Evolutionary conservation across 2,329 filamentous ascomycete genomes (phyloP), one percentile per base, ranked within the genome.

Genomic region (Xylaria sp.): DNA sequence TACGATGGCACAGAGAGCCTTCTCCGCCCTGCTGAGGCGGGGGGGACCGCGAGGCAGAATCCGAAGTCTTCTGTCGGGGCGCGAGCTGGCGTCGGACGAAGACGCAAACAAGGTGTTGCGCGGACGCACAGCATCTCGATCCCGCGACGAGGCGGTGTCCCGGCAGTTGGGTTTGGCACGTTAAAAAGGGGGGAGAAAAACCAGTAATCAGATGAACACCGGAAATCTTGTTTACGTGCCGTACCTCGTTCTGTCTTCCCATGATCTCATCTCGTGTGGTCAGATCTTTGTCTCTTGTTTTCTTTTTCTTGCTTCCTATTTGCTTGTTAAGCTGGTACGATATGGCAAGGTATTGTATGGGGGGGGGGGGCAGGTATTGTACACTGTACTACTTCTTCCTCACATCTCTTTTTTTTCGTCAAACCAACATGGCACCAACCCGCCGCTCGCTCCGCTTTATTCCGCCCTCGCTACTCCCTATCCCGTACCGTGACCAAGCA

Each of bases 401-500:
- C 41, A 18, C 39, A 18, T 40, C 20, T 40, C 20, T 9, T n/a
- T n/a, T n/a, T n/a, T n/a, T n/a, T 39, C 39, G 40, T 9, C 38
- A 16, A 20, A 11, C 24, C 17, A 20, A 17, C 11, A 41, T 9
- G 37, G 13, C 7, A 24, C 22, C 18, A 26, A 41, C 17, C 26
- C 24, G 9, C 26, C 16, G 17, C 2, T 8, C 39, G 8, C 11
- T 20, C 20, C 18, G 5, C n/a, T n/a, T n/a, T n/a, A 17, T 16
- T 40, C 17, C 24, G 5, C 6, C 21, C 44, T 39, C 41, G 11
- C 41, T 54, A 56, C 7, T 47, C 56, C 46, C 57, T 51, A 68
- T 87, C 84, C 52, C 70, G 71, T 19, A 85, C 85, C 55, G 75
- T 72, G 61, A 89, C 67, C 45, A 80, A 65, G 61, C 78, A 86